These are phyloP conservation scores for Dentipellis fragilis DNA, from an alignment of 768 basidiomycete species.

Conservation along the genomic window DNA sequence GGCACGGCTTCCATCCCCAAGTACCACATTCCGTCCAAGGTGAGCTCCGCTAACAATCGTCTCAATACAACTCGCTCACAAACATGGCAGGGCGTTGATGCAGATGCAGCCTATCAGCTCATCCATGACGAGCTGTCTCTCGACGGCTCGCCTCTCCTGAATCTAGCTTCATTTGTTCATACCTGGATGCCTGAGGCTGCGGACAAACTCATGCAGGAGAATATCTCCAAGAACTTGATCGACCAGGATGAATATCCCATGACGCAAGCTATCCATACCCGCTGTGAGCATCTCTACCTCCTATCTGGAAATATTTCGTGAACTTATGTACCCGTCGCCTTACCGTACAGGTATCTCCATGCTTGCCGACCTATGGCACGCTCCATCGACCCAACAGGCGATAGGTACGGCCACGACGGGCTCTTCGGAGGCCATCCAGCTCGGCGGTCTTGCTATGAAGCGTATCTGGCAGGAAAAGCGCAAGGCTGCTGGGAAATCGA, in stretches of 20 bases:
- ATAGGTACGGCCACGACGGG: conserved; percentile 67
- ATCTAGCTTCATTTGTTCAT: conserved; percentile 59
- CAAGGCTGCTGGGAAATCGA: conserved; percentile 54
- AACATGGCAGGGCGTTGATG: conserved; percentile 36
- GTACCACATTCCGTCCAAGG: conserved; percentile 51
- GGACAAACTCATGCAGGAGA: conserved; percentile 50
- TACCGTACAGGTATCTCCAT: conserved; percentile 32
- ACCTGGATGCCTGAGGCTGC: conserved; percentile 51
- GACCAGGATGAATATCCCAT: conserved; percentile 65
- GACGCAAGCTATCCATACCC: conserved; percentile 27
- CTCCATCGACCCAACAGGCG: conserved; percentile 40
- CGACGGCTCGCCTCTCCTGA: conserved; percentile 46
- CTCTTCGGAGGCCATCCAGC: conserved; percentile 62
- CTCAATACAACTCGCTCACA: not conserved
- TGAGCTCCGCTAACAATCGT: conserved; percentile 9
- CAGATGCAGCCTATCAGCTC: conserved; percentile 43
- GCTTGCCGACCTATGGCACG: conserved; percentile 62
- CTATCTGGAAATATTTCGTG: not conserved
- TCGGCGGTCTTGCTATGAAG: conserved; percentile 66
- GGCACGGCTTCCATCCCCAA: conserved; percentile 63
- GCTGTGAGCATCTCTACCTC: conserved; percentile 1
- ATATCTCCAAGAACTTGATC: conserved; percentile 57
- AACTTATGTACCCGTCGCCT: conserved; percentile 34
- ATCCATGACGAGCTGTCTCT: conserved; percentile 56
- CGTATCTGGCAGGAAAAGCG: conserved; percentile 59